A percentile compares a stretch with the other conserved stretches of the same genome.
These are phyloP conservation scores for Penicillium sp. DNA, from an alignment of 2,329 filamentous ascomycete genomes.

Conservation along the genomic window DNA sequence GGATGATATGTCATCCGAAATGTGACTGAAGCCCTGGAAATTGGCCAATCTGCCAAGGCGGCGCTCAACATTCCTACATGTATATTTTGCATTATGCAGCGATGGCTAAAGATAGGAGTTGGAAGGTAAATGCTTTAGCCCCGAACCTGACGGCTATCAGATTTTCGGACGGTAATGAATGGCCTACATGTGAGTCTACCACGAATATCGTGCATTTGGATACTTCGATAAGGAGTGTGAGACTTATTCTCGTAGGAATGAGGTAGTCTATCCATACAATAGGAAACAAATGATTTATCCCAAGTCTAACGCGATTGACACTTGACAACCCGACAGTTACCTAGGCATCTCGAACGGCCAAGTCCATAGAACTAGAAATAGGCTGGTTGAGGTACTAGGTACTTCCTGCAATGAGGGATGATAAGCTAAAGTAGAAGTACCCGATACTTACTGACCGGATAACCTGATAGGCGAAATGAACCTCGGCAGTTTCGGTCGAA, in stretches of 20 bases:
- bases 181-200: not conserved
- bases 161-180: too few relatives aligned
- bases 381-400: not conserved
- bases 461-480: slow-evolving; percentile 14
- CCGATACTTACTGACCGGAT: slow-evolving; percentile 11
- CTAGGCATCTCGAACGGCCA: slow-evolving; percentile 11
- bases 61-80: too few relatives aligned
- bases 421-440: slow-evolving; percentile 1
- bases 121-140: too few relatives aligned
- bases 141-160: too few relatives aligned
- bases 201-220: not conserved
- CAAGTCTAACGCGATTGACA: not conserved
- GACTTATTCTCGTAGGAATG: not conserved
- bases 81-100: too few relatives aligned
- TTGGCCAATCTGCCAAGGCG: too few relatives aligned
- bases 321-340: not conserved
- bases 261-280: not conserved
- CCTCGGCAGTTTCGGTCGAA: slow-evolving; percentile 26
- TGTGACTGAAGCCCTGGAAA: too few relatives aligned
- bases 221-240: not conserved
- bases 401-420: not conserved
- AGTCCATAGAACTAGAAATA: not conserved
- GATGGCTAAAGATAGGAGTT: too few relatives aligned
- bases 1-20: too few relatives aligned
- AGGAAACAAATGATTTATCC: not conserved